Evolutionary conservation across 306 rosid genomes (phyloP), one percentile per base, ranked within the genome.

Genomic region (Macrotyloma uniflorum): DNA sequence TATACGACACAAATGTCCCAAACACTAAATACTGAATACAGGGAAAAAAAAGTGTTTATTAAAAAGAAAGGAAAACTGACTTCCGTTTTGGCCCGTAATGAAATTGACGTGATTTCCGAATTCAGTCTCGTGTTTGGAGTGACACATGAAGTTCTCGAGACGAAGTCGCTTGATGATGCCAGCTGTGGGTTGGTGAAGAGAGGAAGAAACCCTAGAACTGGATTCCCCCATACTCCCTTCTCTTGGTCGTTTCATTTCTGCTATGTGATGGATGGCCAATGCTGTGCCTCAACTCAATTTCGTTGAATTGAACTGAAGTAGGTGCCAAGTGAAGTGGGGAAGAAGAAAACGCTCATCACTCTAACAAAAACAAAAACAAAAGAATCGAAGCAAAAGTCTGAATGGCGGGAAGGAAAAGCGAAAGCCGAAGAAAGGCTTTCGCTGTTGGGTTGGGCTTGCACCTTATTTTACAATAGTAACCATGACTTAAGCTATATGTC

Each of bases 61-160:
- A 7, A 36, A 36, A 6, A 53, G 26, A 64, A 63, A 63, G 6
- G 26, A 15, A 51, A 16, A 78, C 96, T 68, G 33, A 92, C 98
- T 94, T 86, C 98, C 98, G 49, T 94, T 94, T 79, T 92, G 98
- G 20, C 98, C 98, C 5, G 97, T 91, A 58, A 94, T 82, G 88
- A 94, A 88, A 75, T 92, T 94, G 23, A 92, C 87, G 82, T 86
- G 82, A 11, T 83, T 92, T 33, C 91, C 97, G 18, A 92, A 85
- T 82, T 89, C 90, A 49, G 89, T 95, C 69, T 89, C 84, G 82
- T 86, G 85, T 70, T 83, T 88, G 24, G 88, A 83, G 63, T 95
- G 98, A 82, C 98, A 95, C 98, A 95, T 95, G 84, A 95, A 95
- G 61, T 92, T 92, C 87, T 92, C 97, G 78, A 94, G 50, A 12